Conservation (phyloP, 2,329 filamentous ascomycete species). For the Zopfia rhizophila region DNA sequence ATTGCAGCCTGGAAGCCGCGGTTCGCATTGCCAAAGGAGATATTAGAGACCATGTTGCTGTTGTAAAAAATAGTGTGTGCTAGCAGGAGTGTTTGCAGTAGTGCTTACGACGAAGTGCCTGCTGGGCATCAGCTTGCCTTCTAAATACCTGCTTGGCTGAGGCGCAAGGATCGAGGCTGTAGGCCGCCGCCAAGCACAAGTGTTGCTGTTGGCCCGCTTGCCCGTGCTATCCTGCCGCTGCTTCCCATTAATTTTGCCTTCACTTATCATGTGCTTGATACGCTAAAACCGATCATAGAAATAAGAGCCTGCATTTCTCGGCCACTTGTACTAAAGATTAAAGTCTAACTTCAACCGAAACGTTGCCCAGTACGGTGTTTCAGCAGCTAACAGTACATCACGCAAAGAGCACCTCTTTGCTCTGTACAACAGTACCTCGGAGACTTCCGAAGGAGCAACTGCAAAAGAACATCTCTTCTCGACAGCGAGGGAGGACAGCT, state of each 20-base stretch:
- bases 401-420: background rate
- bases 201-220: no score
- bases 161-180: no score
- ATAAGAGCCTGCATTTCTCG: no score
- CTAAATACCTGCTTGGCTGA: background rate
- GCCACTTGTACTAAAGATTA: no score
- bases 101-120: constrained; percentile 9
- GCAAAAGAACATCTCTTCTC: background rate
- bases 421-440: background rate
- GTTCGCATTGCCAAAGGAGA: constrained; percentile 21
- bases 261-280: no score
- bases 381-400: no score
- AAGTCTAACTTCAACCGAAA: no score
- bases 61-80: constrained; percentile 3
- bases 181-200: no score
- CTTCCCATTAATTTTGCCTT: no score
- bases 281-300: no score
- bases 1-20: constrained; percentile 20
- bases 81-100: constrained; percentile 1
- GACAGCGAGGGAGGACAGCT: constrained; percentile 32
- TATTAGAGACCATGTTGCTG: constrained; percentile 14
- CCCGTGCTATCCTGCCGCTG: no score
- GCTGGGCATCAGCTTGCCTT: constrained; percentile 12
- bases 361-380: no score
- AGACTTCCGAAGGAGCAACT: constrained; percentile 2